Evolutionary conservation across 148 eudicot genomes (phyloP), one percentile per base, ranked within the genome.

Genomic region (Nepenthes gracilis): DNA sequence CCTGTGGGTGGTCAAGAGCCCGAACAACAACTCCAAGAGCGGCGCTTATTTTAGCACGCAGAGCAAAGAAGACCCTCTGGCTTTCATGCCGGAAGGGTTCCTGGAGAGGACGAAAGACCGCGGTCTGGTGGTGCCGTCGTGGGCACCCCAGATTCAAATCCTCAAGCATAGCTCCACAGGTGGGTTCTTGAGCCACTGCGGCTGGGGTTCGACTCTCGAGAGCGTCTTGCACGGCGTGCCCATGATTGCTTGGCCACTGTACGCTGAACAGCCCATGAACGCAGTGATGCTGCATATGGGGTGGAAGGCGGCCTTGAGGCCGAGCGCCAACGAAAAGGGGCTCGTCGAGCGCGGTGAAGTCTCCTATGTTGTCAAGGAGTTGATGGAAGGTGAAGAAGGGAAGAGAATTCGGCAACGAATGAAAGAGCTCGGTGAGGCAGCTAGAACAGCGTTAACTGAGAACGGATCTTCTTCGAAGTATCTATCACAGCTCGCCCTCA

Each of bases 1-100:
- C 33, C 35, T 72, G 13, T 72, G 75, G 75, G 59, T 72, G 11
- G 57, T 67, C 33, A 72, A 51, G 33, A 52, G 67, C 43, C 75
- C 75, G 10, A 72, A 59, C 36, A 35, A 59, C 47, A 37, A 35
- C 2, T 1, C 62, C 6, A 12, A 50, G 10, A 13, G 13, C 13
- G 50, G 47, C 11, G 47, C 62, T 8, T 59, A 36, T 14, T 43
- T 59, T 14, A 23, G 47, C 34, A 12, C 33, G 0, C 10, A 38
- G 10, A 59, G 50, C 33, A 23, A 59, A 7, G 34, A 59, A 2
- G 34, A 59, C 50, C 62, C 62, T 38, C 47, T 59, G 5, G 62
- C 2, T 38, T 59, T 59, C 50, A 14, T 59, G 36, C 62, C 62
- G 4, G 48, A 59, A 4, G 62, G 62, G 11, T 59, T 59, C 3